These are phyloP conservation scores for Tetrastigma voinierianum DNA, from an alignment of 164 flowering plant genomes.

Conservation along the genomic window DNA sequence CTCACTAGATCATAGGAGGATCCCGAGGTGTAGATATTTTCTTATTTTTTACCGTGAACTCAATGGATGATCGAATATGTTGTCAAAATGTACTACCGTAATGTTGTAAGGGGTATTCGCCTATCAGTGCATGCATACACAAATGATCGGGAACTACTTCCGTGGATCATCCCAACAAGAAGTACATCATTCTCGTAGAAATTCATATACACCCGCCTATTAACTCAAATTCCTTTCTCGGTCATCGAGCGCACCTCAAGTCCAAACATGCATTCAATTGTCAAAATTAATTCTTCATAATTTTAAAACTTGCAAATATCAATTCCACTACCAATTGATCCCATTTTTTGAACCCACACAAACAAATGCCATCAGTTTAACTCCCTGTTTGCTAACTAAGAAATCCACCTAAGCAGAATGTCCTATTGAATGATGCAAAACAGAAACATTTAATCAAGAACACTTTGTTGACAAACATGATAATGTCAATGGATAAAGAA, in stretches of 20 bases:
- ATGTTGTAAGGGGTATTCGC: too few species aligned
- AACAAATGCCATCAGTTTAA: not conserved
- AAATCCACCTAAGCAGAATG: not conserved
- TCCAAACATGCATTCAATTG: slow-evolving; percentile 91
- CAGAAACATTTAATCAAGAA: not conserved
- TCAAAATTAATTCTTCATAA: slow-evolving; percentile 73
- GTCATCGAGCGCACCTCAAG: slow-evolving; percentile 74
- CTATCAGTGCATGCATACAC: not conserved
- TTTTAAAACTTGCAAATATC: slow-evolving; percentile 79
- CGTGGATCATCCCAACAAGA: slow-evolving; percentile 99
- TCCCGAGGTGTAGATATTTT: too few species aligned
- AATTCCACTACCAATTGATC: slow-evolving; percentile 97
- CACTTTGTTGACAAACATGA: not conserved
- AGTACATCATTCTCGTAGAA: slow-evolving; percentile 92
- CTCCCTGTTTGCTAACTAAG: too few species aligned
- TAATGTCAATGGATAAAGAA: not conserved
- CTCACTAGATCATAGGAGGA: too few species aligned
- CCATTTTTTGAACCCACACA: slow-evolving; percentile 80
- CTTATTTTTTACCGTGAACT: too few species aligned
- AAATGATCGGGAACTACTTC: slow-evolving; percentile 66
- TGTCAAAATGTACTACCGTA: too few species aligned
- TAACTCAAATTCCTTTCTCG: slow-evolving; percentile 79
- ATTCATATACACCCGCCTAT: slow-evolving; percentile 90
- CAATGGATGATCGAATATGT: too few species aligned
- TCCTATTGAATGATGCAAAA: not conserved